Evolutionary conservation across 441 rosid species (phyloP).

Genomic region (Oxalis stricta): DNA sequence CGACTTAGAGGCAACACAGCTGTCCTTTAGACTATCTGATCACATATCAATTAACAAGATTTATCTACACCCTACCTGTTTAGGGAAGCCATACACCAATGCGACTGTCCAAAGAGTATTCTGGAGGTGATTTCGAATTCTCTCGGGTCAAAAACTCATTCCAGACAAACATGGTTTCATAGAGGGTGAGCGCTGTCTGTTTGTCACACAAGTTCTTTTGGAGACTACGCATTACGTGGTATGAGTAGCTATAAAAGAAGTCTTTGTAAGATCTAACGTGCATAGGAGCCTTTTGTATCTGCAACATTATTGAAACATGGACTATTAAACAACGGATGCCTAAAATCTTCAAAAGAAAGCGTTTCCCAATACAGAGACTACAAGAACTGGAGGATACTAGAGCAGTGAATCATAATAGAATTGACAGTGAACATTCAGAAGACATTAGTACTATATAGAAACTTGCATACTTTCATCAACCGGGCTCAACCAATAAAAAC

Average conservation of each 20-base stretch:
- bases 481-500: too few species aligned
- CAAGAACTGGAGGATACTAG: too few species aligned
- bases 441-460: too few species aligned
- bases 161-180: conserved; percentile 98
- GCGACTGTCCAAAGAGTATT: conserved; percentile 96
- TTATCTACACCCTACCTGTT: conserved; percentile 52
- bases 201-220: conserved; percentile 68
- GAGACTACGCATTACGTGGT: conserved; percentile 85
- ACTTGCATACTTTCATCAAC: too few species aligned
- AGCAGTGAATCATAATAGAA: too few species aligned
- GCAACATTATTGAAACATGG: conserved; percentile 17
- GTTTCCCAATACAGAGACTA: too few species aligned
- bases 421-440: too few species aligned
- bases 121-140: conserved; percentile 68
- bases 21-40: too few species aligned
- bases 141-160: conserved; percentile 92
- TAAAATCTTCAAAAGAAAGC: background rate
- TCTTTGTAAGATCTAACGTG: conserved; percentile 90
- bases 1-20: too few species aligned
- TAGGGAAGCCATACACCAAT: conserved; percentile 87
- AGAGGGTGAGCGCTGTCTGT: conserved; percentile 56
- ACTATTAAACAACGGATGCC: conserved; percentile 3
- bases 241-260: conserved; percentile 97
- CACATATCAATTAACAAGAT: too few species aligned
- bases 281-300: conserved; percentile 97